Base-by-base conservation (phyloP, 106 monocot genomes). In the Dendrobium catenatum region DNA sequence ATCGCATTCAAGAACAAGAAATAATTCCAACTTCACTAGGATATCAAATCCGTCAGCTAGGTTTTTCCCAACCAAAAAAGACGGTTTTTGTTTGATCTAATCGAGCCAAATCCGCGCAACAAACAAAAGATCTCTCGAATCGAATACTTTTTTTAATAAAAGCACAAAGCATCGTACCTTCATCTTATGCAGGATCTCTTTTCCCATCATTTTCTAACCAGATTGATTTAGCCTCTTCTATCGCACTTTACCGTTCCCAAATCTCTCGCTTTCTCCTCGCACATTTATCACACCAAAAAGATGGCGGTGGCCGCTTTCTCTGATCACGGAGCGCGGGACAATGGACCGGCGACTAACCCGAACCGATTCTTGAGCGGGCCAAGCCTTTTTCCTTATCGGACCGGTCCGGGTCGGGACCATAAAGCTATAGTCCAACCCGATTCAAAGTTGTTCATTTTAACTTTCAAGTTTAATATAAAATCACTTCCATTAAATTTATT, bases 181-280 rank as follows among this genome's bases (percentile, higher is more conserved):
- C 24, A 76, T 76, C 47, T 76, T 76, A 26, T 76, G 76, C 49
- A 76, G 76, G 49, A 76, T 76, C 6, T 76, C 49, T 49, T 16
- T 76, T 51, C 76, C 76, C 15, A 13, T 27, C 76, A 76, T 76
- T 76, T 18, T 74, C 43, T 8, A 20, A 44, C 15, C 70, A 70
- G 16, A 17, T 16, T 27, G 76, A 47, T 13, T 48, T 2, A 51
- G 13, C 13, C 15, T 10, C 76, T 76, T 49, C 76, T 51, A 15
- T 15, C 70, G 16, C 31, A 15, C 70, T 70, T 70, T 10, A 0
- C 31, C 70, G 31, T 31, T 68, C 68, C 26, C 31, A 68, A 31
- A 33, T 70, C 70, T 13, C 37, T 70, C 4, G 6, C 24, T 66
- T n/a, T 37, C 70, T 70, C 70, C 68, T 9, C 9, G 1, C 68